A percentile compares a stretch with the other conserved stretches of the same genome.
Evolutionary conservation across 805 yeast species (phyloP).

Genomic region (Yarrowia sp.): DNA sequence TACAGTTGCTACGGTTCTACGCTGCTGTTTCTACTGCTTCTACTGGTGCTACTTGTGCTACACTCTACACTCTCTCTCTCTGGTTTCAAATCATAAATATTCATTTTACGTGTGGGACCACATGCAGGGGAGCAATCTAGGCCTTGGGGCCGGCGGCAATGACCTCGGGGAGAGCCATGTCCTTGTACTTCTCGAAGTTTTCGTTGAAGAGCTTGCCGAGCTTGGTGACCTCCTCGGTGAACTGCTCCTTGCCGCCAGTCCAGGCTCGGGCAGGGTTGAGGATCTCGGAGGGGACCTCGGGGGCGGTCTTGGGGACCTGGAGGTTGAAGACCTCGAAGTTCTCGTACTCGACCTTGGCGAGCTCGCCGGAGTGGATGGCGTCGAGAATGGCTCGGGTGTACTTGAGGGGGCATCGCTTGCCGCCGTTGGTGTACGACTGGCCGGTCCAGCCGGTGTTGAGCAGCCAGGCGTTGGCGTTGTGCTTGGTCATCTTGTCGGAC

Average conservation of each 20-base stretch:
- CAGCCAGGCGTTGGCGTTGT: conserved; percentile 93
- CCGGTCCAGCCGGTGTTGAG: conserved; percentile 99
- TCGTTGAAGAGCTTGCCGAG: conserved; percentile 82
- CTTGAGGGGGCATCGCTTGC: conserved; percentile 96
- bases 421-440: conserved; percentile 88
- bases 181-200: conserved; percentile 84
- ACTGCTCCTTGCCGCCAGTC: conserved; percentile 65
- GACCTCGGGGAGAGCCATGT: conserved; percentile 84
- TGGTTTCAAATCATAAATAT: conserved; percentile 11
- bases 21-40: no score
- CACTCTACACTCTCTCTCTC: not conserved
- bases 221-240: conserved; percentile 61
- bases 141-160: conserved; percentile 88
- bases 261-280: conserved; percentile 87
- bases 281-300: conserved; percentile 81
- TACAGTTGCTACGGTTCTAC: no score
- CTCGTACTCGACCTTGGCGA: conserved; percentile 81
- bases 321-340: conserved; percentile 85
- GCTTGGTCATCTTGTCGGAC: conserved; percentile 87
- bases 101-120: not conserved
- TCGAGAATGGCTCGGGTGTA: conserved; percentile 88
- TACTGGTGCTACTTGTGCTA: no score
- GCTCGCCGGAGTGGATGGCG: conserved; percentile 85
- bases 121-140: conserved; percentile 42
- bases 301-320: conserved; percentile 80